Percentiles rank a stretch among this genome's conserved stretches.
Conservation (phyloP, 208 protist genomes). For the Trypanosoma mega region DNA sequence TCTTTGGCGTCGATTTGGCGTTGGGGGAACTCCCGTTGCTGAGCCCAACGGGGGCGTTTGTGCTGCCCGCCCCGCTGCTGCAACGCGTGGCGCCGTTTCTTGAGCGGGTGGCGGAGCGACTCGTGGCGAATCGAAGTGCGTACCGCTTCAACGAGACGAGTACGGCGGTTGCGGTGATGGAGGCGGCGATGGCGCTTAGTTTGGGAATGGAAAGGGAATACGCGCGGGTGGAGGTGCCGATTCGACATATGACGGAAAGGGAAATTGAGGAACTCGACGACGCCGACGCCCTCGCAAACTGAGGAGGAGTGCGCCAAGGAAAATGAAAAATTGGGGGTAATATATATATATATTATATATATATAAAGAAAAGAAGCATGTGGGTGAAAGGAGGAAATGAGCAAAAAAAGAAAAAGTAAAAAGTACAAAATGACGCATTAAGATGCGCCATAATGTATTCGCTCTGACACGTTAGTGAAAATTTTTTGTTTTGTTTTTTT, state of each 20-base stretch:
- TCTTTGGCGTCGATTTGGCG: slow-evolving; percentile 7
- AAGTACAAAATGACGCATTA: too few relatives aligned
- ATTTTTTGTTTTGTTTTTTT: too few relatives aligned
- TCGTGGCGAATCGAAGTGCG: neutral
- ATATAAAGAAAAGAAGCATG: too few relatives aligned
- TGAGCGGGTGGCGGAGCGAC: neutral
- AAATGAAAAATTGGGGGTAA: too few relatives aligned
- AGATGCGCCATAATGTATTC: too few relatives aligned
- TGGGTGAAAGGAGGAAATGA: too few relatives aligned
- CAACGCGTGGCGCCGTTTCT: slow-evolving; percentile 19
- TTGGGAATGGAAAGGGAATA: slow-evolving; percentile 22
- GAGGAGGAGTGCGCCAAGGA: too few relatives aligned
- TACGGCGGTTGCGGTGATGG: slow-evolving; percentile 12
- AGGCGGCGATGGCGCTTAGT: slow-evolving; percentile 18
- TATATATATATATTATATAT: too few relatives aligned
- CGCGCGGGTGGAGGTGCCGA: slow-evolving; percentile 20
- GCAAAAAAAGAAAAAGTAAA: too few relatives aligned
- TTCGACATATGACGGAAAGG: slow-evolving; percentile 18
- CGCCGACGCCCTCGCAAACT: neutral
- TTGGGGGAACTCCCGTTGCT: slow-evolving; percentile 15
- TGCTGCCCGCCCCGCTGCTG: slow-evolving; percentile 12
- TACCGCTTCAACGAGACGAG: neutral
- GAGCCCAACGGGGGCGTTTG: slow-evolving; percentile 13
- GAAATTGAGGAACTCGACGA: slow-evolving; percentile 14
- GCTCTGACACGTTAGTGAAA: too few relatives aligned